A percentile compares a stretch with the other conserved stretches of the same genome.
phyloP scores from a whole-genome alignment of 768 basidiomycete genomes.

The Kwoniella bestiolae region DNA sequence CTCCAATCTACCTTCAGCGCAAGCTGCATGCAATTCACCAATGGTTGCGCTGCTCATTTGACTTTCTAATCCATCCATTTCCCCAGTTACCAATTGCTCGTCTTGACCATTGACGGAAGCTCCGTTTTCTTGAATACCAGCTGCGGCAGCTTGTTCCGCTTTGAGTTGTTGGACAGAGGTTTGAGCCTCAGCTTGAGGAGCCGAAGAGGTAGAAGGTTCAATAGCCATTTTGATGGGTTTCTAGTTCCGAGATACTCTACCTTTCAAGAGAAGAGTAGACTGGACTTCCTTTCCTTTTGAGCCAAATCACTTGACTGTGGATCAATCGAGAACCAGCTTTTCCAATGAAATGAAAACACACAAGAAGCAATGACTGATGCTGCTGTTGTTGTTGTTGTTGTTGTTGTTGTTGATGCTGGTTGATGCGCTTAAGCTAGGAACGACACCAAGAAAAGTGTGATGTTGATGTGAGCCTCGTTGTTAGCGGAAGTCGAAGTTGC shows the following conservation, averaged over 20 bases:
- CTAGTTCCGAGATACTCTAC: neutral
- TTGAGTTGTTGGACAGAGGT: conserved; percentile 13
- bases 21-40: conserved; percentile 47
- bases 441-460: neutral
- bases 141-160: conserved; percentile 13
- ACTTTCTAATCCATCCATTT: conserved; percentile 13
- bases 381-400: neutral
- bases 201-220: conserved; percentile 17
- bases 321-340: neutral
- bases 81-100: conserved; percentile 2
- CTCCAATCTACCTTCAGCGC: conserved; percentile 52
- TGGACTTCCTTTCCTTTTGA: neutral
- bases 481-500: conserved; percentile 1
- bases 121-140: conserved; percentile 5
- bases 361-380: neutral
- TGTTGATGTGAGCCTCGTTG: neutral
- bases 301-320: neutral
- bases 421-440: neutral
- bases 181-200: conserved; percentile 2
- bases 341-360: neutral
- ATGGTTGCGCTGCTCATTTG: conserved; percentile 24
- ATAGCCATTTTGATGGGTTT: conserved; percentile 9
- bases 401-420: neutral
- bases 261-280: neutral
- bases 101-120: neutral